A percentile compares a stretch with the other conserved stretches of the same genome.
Evolutionary conservation across 495 filamentous ascomycete species (phyloP).

Genomic region (Lasiosphaeria miniovina): DNA sequence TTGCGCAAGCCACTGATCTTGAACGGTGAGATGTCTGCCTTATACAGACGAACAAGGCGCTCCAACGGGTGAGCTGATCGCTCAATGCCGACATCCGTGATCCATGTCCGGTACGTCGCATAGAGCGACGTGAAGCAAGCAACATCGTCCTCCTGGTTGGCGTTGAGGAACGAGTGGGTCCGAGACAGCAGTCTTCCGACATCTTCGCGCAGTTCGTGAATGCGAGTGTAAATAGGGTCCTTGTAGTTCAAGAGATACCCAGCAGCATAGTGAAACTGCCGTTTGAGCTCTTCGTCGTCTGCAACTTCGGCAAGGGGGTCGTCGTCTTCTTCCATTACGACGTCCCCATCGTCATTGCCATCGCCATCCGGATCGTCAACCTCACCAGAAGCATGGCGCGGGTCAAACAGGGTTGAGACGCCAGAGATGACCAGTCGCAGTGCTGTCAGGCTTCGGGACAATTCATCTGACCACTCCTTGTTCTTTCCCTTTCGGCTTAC

Average conservation of each 20-base stretch:
- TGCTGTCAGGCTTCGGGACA: constrained; percentile 82
- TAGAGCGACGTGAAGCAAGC: constrained; percentile 91
- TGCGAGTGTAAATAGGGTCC: constrained; percentile 59
- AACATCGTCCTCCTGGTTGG: constrained; percentile 92
- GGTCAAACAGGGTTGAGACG: constrained; percentile 82
- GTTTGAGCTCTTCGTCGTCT: constrained; percentile 78
- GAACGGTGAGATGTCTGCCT: constrained; percentile 83
- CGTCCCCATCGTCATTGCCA: constrained; percentile 45
- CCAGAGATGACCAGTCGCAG: constrained; percentile 83
- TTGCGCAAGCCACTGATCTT: constrained; percentile 92
- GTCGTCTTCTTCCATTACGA: constrained; percentile 56
- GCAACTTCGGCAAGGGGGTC: constrained; percentile 64
- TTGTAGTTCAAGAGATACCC: constrained; percentile 74
- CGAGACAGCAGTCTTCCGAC: constrained; percentile 77
- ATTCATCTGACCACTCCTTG: constrained; percentile 98
- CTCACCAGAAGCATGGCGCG: constrained; percentile 60
- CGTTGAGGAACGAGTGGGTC: constrained; percentile 77
- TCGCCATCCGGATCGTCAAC: constrained; percentile 25
- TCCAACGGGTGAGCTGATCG: constrained; percentile 91
- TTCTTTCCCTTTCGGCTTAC: constrained; percentile 91
- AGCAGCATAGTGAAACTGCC: constrained; percentile 78
- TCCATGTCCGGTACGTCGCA: constrained; percentile 91
- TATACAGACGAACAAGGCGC: constrained; percentile 74
- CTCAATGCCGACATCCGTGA: constrained; percentile 95
- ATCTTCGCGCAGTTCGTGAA: constrained; percentile 77